Conservation (phyloP, 2,329 filamentous ascomycete genomes). For the Coniochaeta sp. region DNA sequence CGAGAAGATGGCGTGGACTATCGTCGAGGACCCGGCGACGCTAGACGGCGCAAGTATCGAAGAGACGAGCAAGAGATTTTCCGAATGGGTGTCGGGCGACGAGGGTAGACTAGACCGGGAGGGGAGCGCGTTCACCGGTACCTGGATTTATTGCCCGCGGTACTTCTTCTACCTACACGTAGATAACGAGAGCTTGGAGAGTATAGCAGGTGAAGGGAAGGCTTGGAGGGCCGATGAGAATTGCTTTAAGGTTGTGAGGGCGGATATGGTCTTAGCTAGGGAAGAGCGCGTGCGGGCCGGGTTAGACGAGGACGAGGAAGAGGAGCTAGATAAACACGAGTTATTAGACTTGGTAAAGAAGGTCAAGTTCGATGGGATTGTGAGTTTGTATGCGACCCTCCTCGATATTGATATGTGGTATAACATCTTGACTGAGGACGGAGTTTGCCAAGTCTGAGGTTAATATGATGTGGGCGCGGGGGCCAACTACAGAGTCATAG, state of each 20-base stretch:
- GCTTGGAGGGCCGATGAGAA: neutral
- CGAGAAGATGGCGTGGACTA: neutral
- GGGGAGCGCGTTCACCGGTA: neutral
- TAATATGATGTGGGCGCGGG: too few species aligned
- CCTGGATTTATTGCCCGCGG: neutral
- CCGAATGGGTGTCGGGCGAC: neutral
- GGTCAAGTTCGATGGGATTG: neutral
- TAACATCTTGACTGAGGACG: neutral
- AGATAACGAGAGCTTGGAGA: neutral
- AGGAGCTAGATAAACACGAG: too few species aligned
- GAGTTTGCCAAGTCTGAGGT: too few species aligned
- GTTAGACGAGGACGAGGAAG: neutral
- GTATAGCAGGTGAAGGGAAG: neutral
- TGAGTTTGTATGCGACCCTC: neutral
- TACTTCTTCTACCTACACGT: neutral
- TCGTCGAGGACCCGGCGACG: neutral
- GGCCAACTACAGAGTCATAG: too few species aligned
- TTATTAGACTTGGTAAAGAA: neutral
- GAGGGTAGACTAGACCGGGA: neutral
- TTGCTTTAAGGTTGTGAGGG: neutral
- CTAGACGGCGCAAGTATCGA: neutral
- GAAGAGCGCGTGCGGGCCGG: neutral
- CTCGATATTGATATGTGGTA: neutral
- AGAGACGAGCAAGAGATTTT: neutral
- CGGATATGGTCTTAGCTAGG: neutral